phyloP scores from a whole-genome alignment of 2,329 filamentous ascomycete genomes.

The Botrytis aclada region DNA sequence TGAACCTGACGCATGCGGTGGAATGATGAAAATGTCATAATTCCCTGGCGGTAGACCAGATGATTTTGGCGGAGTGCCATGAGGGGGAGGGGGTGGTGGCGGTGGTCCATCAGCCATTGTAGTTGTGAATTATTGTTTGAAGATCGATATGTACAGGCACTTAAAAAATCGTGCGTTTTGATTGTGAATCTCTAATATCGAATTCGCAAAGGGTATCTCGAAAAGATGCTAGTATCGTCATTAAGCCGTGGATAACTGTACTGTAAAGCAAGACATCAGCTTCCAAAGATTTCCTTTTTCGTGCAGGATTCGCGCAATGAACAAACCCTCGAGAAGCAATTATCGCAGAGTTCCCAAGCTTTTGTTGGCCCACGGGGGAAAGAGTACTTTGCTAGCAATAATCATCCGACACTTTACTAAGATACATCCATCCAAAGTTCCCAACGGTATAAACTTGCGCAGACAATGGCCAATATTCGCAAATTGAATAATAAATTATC shows the following conservation, averaged over 20 bases:
- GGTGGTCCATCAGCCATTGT: constrained; percentile 41
- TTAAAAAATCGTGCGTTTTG: neutral
- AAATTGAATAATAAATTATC: neutral
- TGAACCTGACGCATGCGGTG: constrained; percentile 81
- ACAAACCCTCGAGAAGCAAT: constrained; percentile 3
- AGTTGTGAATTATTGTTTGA: neutral
- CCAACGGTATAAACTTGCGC: neutral
- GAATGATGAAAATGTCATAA: constrained; percentile 97
- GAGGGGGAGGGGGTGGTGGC: constrained; percentile 77
- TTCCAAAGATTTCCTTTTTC: neutral
- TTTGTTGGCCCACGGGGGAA: constrained; percentile 1
- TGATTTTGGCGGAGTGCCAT: constrained; percentile 73
- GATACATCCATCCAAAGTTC: neutral
- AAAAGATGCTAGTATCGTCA: neutral
- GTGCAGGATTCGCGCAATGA: neutral
- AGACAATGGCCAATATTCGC: neutral
- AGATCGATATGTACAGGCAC: constrained; percentile 2
- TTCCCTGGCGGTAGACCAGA: constrained; percentile 78
- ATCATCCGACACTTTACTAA: constrained; percentile 9
- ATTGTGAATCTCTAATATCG: neutral
- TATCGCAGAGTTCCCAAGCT: neutral
- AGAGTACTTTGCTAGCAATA: neutral
- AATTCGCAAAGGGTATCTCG: constrained; percentile 6
- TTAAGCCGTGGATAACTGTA: neutral
- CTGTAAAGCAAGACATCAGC: constrained; percentile 12